Percentiles rank a stretch among this genome's conserved stretches.
phyloP scores from a whole-genome alignment of 495 filamentous ascomycete genomes.

The Tuber melanosporum region DNA sequence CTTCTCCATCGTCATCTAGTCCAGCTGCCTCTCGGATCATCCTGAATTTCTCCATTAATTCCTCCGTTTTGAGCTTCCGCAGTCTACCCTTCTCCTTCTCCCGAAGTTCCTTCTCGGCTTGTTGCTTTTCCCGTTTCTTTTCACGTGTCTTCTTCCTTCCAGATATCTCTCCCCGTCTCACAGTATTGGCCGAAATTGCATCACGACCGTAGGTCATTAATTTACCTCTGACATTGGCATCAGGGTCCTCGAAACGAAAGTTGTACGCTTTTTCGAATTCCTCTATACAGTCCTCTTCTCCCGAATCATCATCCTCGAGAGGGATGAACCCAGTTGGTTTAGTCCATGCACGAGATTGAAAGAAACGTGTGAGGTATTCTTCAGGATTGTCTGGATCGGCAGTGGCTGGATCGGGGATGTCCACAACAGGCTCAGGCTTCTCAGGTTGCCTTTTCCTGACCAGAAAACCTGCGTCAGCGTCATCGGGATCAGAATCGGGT shows the following conservation, averaged over 20 bases:
- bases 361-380: conserved; percentile 79
- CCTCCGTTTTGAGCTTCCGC: conserved; percentile 78
- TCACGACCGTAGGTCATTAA: conserved; percentile 83
- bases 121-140: conserved; percentile 65
- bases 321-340: conserved; percentile 57
- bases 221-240: conserved; percentile 62
- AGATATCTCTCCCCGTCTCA: conserved; percentile 72
- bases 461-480: conserved; percentile 68
- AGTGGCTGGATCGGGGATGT: conserved; percentile 47
- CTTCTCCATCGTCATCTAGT: conserved; percentile 57
- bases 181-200: conserved; percentile 67
- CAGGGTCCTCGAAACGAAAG: conserved; percentile 87
- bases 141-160: conserved; percentile 70
- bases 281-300: conserved; percentile 74
- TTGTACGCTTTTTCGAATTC: conserved; percentile 92
- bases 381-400: conserved; percentile 83
- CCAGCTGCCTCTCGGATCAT: conserved; percentile 85
- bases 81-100: conserved; percentile 77
- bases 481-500: conserved; percentile 50
- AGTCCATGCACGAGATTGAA: conserved; percentile 83
- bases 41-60: conserved; percentile 71
- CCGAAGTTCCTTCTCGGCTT: conserved; percentile 66
- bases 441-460: conserved; percentile 48
- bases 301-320: conserved; percentile 87
- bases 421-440: conserved; percentile 43